Percentiles rank a stretch among this genome's conserved stretches.
These are phyloP conservation scores for Leccinum pellstonianum DNA, from an alignment of 768 basidiomycete species.

Conservation along the genomic window DNA sequence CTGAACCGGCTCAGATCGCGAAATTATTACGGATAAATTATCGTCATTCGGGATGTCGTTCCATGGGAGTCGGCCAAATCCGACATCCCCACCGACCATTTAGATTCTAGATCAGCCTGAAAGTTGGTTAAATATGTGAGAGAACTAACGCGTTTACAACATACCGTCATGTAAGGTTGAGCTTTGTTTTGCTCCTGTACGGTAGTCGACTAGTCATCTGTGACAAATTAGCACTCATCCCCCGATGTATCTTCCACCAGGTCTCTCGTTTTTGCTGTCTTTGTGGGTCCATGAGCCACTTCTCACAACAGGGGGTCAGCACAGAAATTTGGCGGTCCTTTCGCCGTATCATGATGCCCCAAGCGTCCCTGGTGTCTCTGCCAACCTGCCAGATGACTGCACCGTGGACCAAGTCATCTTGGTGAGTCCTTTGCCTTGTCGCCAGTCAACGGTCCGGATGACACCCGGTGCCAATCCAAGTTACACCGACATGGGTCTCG, in stretches of 20 bases:
- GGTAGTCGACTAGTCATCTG: too few relatives aligned
- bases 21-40: neutral
- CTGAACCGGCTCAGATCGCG: neutral
- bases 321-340: conserved; percentile 31
- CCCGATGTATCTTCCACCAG: conserved; percentile 15
- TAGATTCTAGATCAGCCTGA: neutral
- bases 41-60: neutral
- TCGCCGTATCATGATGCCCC: conserved; percentile 38
- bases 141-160: neutral
- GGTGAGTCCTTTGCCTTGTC: conserved; percentile 20
- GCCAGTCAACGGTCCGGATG: neutral
- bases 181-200: neutral
- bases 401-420: conserved; percentile 39
- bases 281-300: conserved; percentile 3
- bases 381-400: conserved; percentile 37
- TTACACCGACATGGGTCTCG: conserved; percentile 44
- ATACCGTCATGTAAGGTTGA: neutral
- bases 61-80: conserved; percentile 1
- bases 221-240: neutral
- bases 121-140: neutral
- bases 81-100: neutral
- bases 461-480: conserved; percentile 20
- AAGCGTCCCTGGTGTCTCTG: conserved; percentile 26
- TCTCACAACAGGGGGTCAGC: neutral
- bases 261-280: conserved; percentile 3